phyloP scores from a whole-genome alignment of 306 rosid species.

The Castanospermum australe region DNA sequence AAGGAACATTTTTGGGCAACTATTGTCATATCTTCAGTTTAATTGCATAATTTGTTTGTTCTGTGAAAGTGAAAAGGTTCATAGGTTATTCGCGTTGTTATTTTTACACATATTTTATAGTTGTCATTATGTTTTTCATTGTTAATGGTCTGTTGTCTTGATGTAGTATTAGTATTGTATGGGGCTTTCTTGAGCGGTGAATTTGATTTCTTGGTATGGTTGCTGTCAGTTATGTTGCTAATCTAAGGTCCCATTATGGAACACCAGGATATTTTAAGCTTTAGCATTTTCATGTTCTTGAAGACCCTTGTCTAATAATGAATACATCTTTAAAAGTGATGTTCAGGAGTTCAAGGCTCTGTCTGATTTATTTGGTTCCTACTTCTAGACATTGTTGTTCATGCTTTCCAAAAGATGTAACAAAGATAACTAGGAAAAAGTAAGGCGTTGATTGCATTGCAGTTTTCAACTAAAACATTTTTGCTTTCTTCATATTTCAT shows the following conservation, averaged over 20 bases:
- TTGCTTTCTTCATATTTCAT: neutral
- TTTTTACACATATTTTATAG: neutral
- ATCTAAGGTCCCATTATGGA: constrained; percentile 18
- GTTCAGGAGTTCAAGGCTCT: neutral
- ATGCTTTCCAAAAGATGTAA: neutral
- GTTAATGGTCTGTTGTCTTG: constrained; percentile 10
- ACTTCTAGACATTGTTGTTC: neutral
- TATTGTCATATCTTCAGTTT: neutral
- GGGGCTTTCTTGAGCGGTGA: constrained; percentile 12
- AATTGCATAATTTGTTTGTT: neutral
- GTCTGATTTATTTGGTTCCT: neutral
- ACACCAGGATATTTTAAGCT: neutral
- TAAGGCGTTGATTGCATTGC: neutral
- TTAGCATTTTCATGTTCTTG: neutral
- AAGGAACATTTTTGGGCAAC: neutral
- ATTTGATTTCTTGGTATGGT: constrained; percentile 7
- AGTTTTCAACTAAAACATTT: neutral
- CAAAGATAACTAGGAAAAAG: neutral
- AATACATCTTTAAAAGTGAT: neutral
- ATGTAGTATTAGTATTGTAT: neutral
- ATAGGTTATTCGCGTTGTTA: neutral
- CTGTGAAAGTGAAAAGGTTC: neutral
- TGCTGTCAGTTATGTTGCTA: neutral
- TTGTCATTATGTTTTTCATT: neutral
- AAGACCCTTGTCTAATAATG: neutral